Percentiles rank a stretch among this genome's conserved stretches.
Evolutionary conservation across 2,329 filamentous ascomycete species (phyloP).

Genomic region (Ophiostoma populinum): DNA sequence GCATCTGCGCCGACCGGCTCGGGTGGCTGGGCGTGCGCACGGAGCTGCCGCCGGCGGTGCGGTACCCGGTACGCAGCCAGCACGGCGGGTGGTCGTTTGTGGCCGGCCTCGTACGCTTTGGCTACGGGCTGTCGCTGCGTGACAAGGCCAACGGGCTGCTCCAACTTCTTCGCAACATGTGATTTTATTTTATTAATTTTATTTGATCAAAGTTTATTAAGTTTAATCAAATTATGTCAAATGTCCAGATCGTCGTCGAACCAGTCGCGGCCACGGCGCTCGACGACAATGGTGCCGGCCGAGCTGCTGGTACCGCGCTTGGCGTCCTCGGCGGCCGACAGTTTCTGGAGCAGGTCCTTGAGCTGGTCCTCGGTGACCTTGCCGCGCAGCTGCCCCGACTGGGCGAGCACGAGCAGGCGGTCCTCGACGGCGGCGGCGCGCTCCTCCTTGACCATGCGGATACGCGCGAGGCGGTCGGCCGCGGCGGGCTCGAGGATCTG

Average conservation of each 20-base stretch:
- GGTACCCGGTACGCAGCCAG: conserved; percentile 61
- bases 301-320: conserved; percentile 25
- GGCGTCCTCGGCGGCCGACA: conserved; percentile 69
- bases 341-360: conserved; percentile 75
- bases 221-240: too few relatives aligned
- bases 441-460: conserved; percentile 86
- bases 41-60: conserved; percentile 60
- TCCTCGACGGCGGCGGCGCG: conserved; percentile 85
- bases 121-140: conserved; percentile 29
- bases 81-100: conserved; percentile 47
- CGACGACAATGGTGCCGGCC: conserved; percentile 76
- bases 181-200: neutral
- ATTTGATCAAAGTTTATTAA: neutral
- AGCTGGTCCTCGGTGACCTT: conserved; percentile 89
- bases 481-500: conserved; percentile 94
- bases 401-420: conserved; percentile 77
- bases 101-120: conserved; percentile 41
- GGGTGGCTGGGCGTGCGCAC: conserved; percentile 49
- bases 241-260: conserved; percentile 44
- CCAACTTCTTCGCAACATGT: conserved; percentile 9
- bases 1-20: conserved; percentile 61
- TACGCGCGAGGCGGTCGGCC: conserved; percentile 80
- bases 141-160: conserved; percentile 8
- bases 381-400: conserved; percentile 65
- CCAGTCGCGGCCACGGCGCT: conserved; percentile 55